Conservation (phyloP, 805 yeast species). For the Blastobotrys terrestris region DNA sequence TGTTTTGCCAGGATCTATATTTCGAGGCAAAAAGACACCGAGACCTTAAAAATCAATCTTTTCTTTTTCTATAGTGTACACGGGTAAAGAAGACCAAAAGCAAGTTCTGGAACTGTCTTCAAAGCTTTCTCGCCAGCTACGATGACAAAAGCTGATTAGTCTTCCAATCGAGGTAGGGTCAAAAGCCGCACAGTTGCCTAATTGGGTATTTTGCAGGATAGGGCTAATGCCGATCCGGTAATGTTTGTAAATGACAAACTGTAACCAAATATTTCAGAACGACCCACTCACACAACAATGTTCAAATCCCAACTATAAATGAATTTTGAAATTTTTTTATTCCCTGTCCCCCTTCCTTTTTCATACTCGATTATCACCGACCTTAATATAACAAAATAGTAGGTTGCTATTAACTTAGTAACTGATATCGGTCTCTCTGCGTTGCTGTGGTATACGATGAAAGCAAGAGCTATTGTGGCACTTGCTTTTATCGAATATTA, state of each 20-base stretch:
- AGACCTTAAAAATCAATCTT: no score
- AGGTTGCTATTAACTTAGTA: background rate
- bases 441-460: background rate
- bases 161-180: no score
- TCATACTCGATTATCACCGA: background rate
- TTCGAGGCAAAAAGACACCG: background rate
- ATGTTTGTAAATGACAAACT: no score
- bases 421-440: slow-evolving; percentile 9
- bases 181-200: background rate
- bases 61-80: no score
- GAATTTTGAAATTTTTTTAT: background rate
- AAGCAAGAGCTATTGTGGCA: background rate
- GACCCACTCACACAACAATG: background rate
- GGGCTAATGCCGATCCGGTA: background rate
- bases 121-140: no score
- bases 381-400: background rate
- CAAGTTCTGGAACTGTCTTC: no score
- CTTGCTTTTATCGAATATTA: background rate
- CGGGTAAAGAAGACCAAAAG: no score
- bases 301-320: background rate
- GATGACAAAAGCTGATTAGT: no score
- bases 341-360: background rate
- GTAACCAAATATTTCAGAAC: no score
- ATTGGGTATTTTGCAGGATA: background rate
- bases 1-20: background rate